Evolutionary conservation across 2,329 filamentous ascomycete genomes (phyloP).

Genomic region (Camillea tinctor): DNA sequence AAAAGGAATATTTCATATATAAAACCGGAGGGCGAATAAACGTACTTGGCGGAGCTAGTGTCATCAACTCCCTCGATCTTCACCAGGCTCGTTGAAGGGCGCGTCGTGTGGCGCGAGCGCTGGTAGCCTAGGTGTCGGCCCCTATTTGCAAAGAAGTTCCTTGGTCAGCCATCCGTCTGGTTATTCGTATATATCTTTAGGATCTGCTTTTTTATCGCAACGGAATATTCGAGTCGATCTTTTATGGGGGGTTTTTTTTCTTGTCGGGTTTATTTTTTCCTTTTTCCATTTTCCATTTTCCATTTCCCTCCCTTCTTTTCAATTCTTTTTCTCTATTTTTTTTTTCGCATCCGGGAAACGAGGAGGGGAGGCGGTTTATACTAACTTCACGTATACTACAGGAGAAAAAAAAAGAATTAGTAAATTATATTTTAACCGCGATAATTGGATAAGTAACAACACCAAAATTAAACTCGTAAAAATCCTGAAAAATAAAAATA

Average conservation of each 20-base stretch:
- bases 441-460: too few species aligned
- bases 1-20: constrained; percentile 1
- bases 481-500: too few species aligned
- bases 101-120: constrained; percentile 14
- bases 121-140: constrained; percentile 17
- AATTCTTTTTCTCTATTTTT: not conserved
- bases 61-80: constrained; percentile 17
- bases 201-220: not conserved
- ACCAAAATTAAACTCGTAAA: too few species aligned
- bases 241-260: not conserved
- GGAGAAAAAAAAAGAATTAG: not conserved
- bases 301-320: too few species aligned
- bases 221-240: not conserved
- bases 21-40: not conserved
- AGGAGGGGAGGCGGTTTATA: constrained; percentile 3
- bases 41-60: constrained; percentile 14
- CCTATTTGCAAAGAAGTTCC: constrained; percentile 1
- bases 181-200: not conserved
- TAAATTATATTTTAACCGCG: not conserved
- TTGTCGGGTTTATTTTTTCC: not conserved
- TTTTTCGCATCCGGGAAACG: not conserved
- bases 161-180: constrained; percentile 5
- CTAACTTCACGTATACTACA: constrained; percentile 18
- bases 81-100: constrained; percentile 13
- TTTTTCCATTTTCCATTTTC: not conserved